These are phyloP conservation scores for Mallotus nudiflorus DNA, from an alignment of 345 rosid species.

Conservation along the genomic window DNA sequence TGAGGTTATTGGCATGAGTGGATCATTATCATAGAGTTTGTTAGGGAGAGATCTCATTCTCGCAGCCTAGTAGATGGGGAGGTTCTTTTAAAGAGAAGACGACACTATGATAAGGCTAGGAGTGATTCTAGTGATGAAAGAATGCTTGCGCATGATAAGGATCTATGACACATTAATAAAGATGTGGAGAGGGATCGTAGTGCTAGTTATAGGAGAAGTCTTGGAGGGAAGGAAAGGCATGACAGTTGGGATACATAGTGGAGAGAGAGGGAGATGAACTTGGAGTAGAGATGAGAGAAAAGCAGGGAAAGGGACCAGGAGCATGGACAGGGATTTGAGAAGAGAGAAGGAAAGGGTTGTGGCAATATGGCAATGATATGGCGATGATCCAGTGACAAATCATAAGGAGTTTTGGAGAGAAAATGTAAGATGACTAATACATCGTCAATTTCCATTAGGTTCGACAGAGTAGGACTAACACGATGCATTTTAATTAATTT, in stretches of 20 bases:
- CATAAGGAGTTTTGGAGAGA: no score
- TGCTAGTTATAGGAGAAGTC: conserved; percentile 38
- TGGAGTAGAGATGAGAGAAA: conserved; percentile 5
- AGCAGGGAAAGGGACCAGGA: conserved; percentile 22
- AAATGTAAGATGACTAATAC: no score
- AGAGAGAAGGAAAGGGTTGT: conserved; percentile 25
- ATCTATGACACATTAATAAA: conserved; percentile 37
- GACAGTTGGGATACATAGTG: conserved; percentile 36
- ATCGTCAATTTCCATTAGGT: no score
- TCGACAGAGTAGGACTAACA: no score
- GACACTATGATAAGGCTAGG: conserved; percentile 28
- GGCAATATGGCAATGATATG: no score
- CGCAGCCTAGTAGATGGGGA: conserved; percentile 47
- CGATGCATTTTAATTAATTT: no score
- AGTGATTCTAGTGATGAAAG: conserved; percentile 36
- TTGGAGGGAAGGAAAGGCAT: conserved; percentile 38
- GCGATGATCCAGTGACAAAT: no score
- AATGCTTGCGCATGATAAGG: conserved; percentile 29
- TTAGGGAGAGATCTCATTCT: conserved; percentile 57
- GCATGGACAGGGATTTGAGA: conserved; percentile 18
- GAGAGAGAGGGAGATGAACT: conserved; percentile 28
- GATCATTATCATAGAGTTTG: conserved; percentile 52
- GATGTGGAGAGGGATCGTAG: conserved; percentile 43
- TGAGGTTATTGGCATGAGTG: conserved; percentile 37
- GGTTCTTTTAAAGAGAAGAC: conserved; percentile 32